These are phyloP conservation scores for Metschnikowia baotianmanensis DNA, from an alignment of 805 yeast genomes.

Conservation along the genomic window DNA sequence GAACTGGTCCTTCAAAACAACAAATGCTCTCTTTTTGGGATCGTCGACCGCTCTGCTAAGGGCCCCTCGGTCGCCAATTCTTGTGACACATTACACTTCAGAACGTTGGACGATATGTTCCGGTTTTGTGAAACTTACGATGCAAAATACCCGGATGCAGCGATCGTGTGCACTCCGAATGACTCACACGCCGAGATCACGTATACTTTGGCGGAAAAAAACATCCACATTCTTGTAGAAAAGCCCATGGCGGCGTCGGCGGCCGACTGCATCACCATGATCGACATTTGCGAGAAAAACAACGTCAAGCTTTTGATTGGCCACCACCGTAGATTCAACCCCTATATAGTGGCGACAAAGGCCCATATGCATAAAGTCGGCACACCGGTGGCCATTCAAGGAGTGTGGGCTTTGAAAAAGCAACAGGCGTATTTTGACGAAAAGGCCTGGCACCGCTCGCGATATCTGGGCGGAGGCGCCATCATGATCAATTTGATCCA, in stretches of 20 bases:
- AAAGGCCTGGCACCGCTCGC: constrained; percentile 40
- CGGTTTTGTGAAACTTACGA: constrained; percentile 17
- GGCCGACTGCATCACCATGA: constrained; percentile 33
- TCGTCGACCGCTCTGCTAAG: constrained; percentile 26
- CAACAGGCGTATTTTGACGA: constrained; percentile 33
- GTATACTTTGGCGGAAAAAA: constrained; percentile 31
- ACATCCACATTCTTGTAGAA: constrained; percentile 39
- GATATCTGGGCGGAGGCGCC: constrained; percentile 38
- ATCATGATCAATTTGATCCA: constrained; percentile 41
- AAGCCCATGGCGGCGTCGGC: constrained; percentile 39
- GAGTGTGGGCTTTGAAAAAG: constrained; percentile 40
- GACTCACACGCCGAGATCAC: constrained; percentile 38
- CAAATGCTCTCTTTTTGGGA: constrained; percentile 24
- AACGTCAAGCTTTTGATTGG: constrained; percentile 38
- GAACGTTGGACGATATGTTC: constrained; percentile 21
- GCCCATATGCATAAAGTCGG: constrained; percentile 32
- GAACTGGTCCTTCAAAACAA: constrained; percentile 20
- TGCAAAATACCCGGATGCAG: constrained; percentile 36
- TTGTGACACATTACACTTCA: constrained; percentile 20
- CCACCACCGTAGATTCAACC: constrained; percentile 44
- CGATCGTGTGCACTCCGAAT: constrained; percentile 42
- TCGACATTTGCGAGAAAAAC: constrained; percentile 23
- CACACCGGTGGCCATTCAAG: constrained; percentile 36
- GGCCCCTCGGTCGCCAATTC: constrained; percentile 20
- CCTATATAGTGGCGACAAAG: constrained; percentile 39